A percentile compares a stretch with the other conserved stretches of the same genome.
These are phyloP conservation scores for Rhodamnia argentea DNA, from an alignment of 345 rosid genomes.

Conservation along the genomic window DNA sequence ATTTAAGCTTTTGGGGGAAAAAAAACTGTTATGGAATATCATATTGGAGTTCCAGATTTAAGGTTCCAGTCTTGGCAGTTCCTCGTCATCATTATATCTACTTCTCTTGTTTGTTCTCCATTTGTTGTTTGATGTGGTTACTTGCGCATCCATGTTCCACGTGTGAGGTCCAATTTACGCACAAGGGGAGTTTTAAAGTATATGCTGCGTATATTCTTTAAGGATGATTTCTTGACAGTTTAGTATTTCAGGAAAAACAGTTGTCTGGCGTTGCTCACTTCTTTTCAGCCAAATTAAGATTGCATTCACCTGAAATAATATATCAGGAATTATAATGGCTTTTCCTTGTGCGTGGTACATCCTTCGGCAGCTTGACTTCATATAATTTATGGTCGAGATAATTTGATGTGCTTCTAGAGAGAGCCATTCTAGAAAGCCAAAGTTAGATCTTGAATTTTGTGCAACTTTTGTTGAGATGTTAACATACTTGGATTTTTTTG, in stretches of 20 bases:
- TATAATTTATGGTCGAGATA: background rate
- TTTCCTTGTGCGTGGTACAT: background rate
- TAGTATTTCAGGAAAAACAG: background rate
- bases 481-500: background rate
- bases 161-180: background rate
- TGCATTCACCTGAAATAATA: background rate
- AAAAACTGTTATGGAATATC: background rate
- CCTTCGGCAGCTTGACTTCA: background rate
- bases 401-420: background rate
- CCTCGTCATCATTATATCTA: background rate
- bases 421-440: background rate
- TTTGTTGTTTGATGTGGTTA: background rate
- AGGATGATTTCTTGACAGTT: background rate
- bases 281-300: background rate
- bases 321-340: background rate
- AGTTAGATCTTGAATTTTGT: background rate
- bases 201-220: background rate
- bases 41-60: background rate
- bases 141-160: background rate
- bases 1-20: background rate
- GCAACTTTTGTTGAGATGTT: background rate
- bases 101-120: background rate
- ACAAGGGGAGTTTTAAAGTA: background rate
- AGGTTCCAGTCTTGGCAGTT: background rate
- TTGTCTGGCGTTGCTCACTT: background rate